Evolutionary conservation across 148 eudicot genomes (phyloP).

Genomic region (Diospyros lotus): DNA sequence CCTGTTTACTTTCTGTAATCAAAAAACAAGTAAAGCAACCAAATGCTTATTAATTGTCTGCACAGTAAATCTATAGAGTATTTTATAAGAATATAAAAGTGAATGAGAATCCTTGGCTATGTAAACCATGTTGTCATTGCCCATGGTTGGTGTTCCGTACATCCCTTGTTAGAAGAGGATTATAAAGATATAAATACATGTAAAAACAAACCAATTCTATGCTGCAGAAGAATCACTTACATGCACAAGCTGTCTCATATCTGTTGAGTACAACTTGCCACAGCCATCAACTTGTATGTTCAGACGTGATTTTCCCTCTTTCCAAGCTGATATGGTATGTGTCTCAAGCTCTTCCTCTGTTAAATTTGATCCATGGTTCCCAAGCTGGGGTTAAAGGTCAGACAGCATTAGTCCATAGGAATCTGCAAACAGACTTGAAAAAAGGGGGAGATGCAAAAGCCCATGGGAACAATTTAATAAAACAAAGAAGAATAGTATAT

Average conservation of each 20-base stretch:
- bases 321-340: slow-evolving; percentile 87
- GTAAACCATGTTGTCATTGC: background rate
- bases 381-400: slow-evolving; percentile 46
- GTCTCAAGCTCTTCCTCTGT: slow-evolving; percentile 91
- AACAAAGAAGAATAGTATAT: background rate
- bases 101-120: background rate
- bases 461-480: background rate
- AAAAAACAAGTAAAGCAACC: no score
- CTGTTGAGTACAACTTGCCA: slow-evolving; percentile 26
- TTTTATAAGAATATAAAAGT: background rate
- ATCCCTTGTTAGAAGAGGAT: background rate
- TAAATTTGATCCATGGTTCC: slow-evolving; percentile 74
- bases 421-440: background rate
- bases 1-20: no score
- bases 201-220: background rate
- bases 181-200: background rate
- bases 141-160: background rate
- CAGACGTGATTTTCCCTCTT: slow-evolving; percentile 62
- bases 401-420: background rate
- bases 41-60: background rate
- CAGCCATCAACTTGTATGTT: slow-evolving; percentile 48
- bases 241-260: slow-evolving; percentile 41
- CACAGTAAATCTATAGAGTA: background rate
- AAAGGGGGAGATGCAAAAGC: background rate
- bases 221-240: slow-evolving; percentile 36